phyloP scores from a whole-genome alignment of 2,329 filamentous ascomycete species.

The Cercospora nicotianae region DNA sequence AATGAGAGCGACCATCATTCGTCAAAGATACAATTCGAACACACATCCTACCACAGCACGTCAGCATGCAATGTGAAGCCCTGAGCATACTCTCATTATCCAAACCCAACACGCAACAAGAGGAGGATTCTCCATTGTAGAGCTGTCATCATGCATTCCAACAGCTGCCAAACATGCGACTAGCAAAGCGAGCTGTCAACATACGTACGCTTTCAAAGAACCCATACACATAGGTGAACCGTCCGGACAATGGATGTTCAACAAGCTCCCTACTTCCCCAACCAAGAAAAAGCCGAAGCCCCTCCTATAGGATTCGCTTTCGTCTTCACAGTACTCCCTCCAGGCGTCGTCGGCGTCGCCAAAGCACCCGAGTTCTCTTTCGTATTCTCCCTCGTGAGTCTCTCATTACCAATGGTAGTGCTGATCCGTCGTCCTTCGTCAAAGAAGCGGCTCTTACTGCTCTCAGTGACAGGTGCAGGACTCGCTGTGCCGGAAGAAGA shows the following conservation, averaged over 20 bases:
- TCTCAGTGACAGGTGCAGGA: constrained; percentile 25
- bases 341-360: constrained; percentile 17
- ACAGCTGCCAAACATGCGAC: neutral
- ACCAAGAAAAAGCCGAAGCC: constrained; percentile 90
- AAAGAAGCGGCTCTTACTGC: constrained; percentile 49
- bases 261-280: neutral
- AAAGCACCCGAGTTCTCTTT: constrained; percentile 38
- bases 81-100: neutral
- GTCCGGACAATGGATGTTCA: too few relatives aligned
- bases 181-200: neutral
- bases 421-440: constrained; percentile 47
- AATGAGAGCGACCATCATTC: too few relatives aligned
- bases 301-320: constrained; percentile 76
- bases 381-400: constrained; percentile 17
- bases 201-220: neutral
- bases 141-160: neutral
- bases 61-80: neutral
- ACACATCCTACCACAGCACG: too few relatives aligned
- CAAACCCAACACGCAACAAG: neutral
- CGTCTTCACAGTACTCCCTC: constrained; percentile 31
- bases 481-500: constrained; percentile 23
- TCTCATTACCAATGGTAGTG: constrained; percentile 18
- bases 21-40: too few relatives aligned
- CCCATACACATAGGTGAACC: neutral
- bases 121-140: neutral